phyloP scores from a whole-genome alignment of 2,329 filamentous ascomycete species.

The Emmonsiellopsis sp. region DNA sequence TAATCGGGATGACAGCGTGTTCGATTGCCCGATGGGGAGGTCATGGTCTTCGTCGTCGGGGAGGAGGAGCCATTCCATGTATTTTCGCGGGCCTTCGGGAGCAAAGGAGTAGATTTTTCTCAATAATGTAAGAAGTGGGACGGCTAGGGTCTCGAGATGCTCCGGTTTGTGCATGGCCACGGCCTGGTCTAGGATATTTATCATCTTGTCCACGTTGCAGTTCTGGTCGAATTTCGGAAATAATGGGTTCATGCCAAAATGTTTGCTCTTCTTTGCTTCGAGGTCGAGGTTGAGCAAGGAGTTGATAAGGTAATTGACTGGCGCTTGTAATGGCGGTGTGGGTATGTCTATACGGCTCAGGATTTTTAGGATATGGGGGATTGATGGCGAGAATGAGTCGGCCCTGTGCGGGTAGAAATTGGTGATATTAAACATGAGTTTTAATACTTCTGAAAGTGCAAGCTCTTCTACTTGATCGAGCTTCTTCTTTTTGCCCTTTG shows the following conservation, averaged over 20 bases:
- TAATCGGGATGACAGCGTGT: slow-evolving; percentile 65
- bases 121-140: slow-evolving; percentile 67
- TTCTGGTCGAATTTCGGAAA: slow-evolving; percentile 58
- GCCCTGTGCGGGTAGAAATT: slow-evolving; percentile 59
- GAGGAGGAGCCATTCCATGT: slow-evolving; percentile 60
- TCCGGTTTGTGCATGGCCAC: slow-evolving; percentile 54
- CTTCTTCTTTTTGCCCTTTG: slow-evolving; percentile 28
- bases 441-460: slow-evolving; percentile 75
- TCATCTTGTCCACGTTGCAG: slow-evolving; percentile 54
- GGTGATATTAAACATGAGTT: slow-evolving; percentile 81
- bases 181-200: slow-evolving; percentile 61
- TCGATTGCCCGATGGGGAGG: slow-evolving; percentile 65
- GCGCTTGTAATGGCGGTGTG: slow-evolving; percentile 60
- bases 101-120: slow-evolving; percentile 63
- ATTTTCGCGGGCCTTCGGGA: slow-evolving; percentile 51
- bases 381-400: slow-evolving; percentile 55
- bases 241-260: slow-evolving; percentile 42
- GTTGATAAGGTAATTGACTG: slow-evolving; percentile 66
- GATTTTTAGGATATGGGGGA: slow-evolving; percentile 62
- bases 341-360: slow-evolving; percentile 53
- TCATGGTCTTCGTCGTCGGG: slow-evolving; percentile 69
- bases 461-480: slow-evolving; percentile 54
- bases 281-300: slow-evolving; percentile 72
- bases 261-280: slow-evolving; percentile 42
- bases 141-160: slow-evolving; percentile 63